A percentile compares a stretch with the other conserved stretches of the same genome.
Evolutionary conservation across 306 rosid genomes (phyloP).

Genomic region (Quercus dentata): DNA sequence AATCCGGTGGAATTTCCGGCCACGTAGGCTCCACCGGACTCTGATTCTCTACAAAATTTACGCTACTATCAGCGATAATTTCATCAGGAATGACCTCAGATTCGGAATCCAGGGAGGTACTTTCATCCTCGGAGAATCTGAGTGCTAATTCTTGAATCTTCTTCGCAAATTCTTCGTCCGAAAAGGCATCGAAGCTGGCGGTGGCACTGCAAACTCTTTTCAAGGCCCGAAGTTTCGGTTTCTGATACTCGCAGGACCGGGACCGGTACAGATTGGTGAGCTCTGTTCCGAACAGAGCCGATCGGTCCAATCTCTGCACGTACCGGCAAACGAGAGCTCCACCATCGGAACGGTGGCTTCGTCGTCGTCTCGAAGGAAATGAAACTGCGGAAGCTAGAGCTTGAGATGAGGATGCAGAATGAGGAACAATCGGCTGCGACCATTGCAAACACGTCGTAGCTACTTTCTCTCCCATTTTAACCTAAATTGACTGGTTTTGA

Average conservation of each 20-base stretch:
- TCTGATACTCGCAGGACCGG: conserved; percentile 30
- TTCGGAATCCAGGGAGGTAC: conserved; percentile 25
- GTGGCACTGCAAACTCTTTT: conserved; percentile 62
- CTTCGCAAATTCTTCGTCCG: conserved; percentile 81
- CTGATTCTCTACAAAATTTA: conserved; percentile 6
- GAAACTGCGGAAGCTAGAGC: conserved; percentile 52
- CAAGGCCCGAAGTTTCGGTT: conserved; percentile 16
- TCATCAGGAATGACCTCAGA: conserved; percentile 1
- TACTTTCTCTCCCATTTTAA: conserved; percentile 52
- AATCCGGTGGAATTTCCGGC: conserved; percentile 39
- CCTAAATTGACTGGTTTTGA: not conserved
- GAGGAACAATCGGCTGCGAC: conserved; percentile 60
- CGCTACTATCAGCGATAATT: not conserved
- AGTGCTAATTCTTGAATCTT: conserved; percentile 67
- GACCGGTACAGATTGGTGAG: conserved; percentile 37
- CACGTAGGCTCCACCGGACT: conserved; percentile 42
- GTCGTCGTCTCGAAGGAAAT: conserved; percentile 45
- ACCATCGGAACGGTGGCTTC: conserved; percentile 30
- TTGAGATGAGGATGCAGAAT: conserved; percentile 55
- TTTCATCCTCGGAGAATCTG: conserved; percentile 34
- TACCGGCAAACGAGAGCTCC: conserved; percentile 32
- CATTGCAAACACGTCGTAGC: conserved; percentile 57
- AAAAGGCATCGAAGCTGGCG: conserved; percentile 56
- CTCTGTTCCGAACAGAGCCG: conserved; percentile 36
- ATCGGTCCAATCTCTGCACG: conserved; percentile 32